Evolutionary conservation across 441 rosid species (phyloP).

Genomic region (Cnidoscolus chayamansa): DNA sequence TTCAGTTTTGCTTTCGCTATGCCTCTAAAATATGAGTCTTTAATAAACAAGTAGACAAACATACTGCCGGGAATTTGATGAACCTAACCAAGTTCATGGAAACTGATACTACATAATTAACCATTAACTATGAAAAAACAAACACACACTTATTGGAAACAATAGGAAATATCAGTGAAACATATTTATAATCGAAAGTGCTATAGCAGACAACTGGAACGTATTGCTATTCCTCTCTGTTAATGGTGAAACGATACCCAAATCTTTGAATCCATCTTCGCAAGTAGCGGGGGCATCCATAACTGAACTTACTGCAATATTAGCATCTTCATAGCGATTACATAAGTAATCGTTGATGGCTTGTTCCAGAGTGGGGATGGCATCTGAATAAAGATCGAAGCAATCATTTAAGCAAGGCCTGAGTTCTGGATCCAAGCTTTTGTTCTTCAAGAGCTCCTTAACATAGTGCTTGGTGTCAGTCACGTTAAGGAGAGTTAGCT

Average conservation of each 20-base stretch:
- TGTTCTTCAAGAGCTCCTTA: slow-evolving; percentile 34
- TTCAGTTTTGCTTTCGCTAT: too few species aligned
- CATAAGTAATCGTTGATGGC: slow-evolving; percentile 38
- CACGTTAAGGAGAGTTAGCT: slow-evolving; percentile 33
- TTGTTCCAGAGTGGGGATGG: slow-evolving; percentile 30
- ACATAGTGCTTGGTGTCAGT: slow-evolving; percentile 36
- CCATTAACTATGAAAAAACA: background rate
- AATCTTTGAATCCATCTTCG: slow-evolving; percentile 58
- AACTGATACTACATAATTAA: too few species aligned
- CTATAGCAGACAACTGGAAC: slow-evolving; percentile 44
- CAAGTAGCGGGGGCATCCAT: slow-evolving; percentile 54
- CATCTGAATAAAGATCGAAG: slow-evolving; percentile 50
- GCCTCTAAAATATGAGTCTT: too few species aligned
- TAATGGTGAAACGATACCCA: slow-evolving; percentile 38
- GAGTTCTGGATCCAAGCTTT: slow-evolving; percentile 30
- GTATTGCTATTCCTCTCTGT: slow-evolving; percentile 35
- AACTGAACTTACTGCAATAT: slow-evolving; percentile 42
- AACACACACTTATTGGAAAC: background rate
- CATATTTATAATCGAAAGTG: slow-evolving; percentile 53
- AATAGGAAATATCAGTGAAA: slow-evolving; percentile 19
- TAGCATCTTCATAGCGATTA: slow-evolving; percentile 41
- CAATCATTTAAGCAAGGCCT: slow-evolving; percentile 44
- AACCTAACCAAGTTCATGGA: background rate
- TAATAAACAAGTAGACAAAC: too few species aligned
- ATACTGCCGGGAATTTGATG: background rate